Percentiles rank a stretch among this genome's conserved stretches.
These are phyloP conservation scores for Whalleya microplaca DNA, from an alignment of 2,329 filamentous ascomycete genomes.

Conservation along the genomic window DNA sequence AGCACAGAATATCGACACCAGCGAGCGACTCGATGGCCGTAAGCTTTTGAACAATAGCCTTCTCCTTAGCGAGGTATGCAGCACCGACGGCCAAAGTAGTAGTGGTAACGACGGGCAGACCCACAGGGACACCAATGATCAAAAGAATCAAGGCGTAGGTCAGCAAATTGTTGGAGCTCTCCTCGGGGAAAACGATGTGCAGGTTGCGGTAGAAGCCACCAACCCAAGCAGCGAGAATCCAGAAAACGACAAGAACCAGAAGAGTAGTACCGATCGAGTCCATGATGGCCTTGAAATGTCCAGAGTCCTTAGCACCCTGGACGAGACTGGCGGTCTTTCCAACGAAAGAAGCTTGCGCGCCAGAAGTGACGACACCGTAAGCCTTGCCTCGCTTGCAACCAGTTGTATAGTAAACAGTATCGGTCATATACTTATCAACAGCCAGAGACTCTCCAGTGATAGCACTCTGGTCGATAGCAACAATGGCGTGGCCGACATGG, in stretches of 20 bases:
- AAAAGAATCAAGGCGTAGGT: constrained; percentile 67
- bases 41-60: constrained; percentile 75
- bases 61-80: constrained; percentile 72
- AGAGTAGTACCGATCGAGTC: constrained; percentile 73
- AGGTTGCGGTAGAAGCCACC: constrained; percentile 75
- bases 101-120: constrained; percentile 74
- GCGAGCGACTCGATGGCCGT: constrained; percentile 74
- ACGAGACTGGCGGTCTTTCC: constrained; percentile 72
- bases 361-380: constrained; percentile 65
- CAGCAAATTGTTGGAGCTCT: constrained; percentile 62
- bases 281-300: constrained; percentile 80
- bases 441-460: constrained; percentile 76
- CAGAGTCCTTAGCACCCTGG: constrained; percentile 70
- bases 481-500: constrained; percentile 65
- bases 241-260: constrained; percentile 73
- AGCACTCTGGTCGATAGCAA: constrained; percentile 74
- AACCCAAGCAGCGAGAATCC: constrained; percentile 71
- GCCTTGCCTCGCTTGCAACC: constrained; percentile 77
- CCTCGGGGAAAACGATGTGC: constrained; percentile 60
- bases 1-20: constrained; percentile 75
- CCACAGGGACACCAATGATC: constrained; percentile 75
- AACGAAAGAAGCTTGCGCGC: constrained; percentile 71
- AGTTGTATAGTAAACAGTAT: constrained; percentile 73
- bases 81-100: constrained; percentile 74
- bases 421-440: constrained; percentile 74